Evolutionary conservation across 805 yeast genomes (phyloP).

Genomic region (Candida boidinii): DNA sequence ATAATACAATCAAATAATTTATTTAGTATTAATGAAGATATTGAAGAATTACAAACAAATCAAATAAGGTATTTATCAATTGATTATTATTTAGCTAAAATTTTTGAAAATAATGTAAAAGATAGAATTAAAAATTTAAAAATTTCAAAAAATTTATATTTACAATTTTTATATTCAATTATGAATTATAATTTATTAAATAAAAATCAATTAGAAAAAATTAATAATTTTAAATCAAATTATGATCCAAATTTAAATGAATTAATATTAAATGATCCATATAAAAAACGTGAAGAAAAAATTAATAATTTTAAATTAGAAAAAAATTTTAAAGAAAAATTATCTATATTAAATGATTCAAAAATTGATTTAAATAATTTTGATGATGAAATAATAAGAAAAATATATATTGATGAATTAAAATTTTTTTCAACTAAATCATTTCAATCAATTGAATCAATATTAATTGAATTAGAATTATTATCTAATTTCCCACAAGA

Average conservation of each 20-base stretch:
- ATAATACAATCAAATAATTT: constrained; percentile 41
- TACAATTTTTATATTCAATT: constrained; percentile 37
- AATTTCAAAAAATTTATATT: constrained; percentile 32
- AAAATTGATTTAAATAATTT: constrained; percentile 25
- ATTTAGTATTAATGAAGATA: constrained; percentile 63
- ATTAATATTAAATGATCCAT: constrained; percentile 27
- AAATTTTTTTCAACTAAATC: constrained; percentile 42
- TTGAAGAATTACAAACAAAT: constrained; percentile 60
- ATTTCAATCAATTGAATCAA: constrained; percentile 47
- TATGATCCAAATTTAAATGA: constrained; percentile 35
- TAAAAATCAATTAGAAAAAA: constrained; percentile 25
- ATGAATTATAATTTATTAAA: constrained; percentile 27
- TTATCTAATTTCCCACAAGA: constrained; percentile 35
- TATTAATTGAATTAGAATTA: constrained; percentile 59
- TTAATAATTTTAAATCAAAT: constrained; percentile 31
- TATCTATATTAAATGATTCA: constrained; percentile 31
- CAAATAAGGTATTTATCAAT: constrained; percentile 53
- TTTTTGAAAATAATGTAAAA: constrained; percentile 20
- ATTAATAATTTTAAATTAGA: constrained; percentile 60
- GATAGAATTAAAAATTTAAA: constrained; percentile 26
- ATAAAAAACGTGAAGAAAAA: constrained; percentile 55
- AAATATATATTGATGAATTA: constrained; percentile 47
- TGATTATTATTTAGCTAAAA: constrained; percentile 48
- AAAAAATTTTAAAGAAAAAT: constrained; percentile 38
- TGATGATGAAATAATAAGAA: constrained; percentile 61